Evolutionary conservation across 129 eudicot genomes (phyloP).

Genomic region (Erigeron canadensis): DNA sequence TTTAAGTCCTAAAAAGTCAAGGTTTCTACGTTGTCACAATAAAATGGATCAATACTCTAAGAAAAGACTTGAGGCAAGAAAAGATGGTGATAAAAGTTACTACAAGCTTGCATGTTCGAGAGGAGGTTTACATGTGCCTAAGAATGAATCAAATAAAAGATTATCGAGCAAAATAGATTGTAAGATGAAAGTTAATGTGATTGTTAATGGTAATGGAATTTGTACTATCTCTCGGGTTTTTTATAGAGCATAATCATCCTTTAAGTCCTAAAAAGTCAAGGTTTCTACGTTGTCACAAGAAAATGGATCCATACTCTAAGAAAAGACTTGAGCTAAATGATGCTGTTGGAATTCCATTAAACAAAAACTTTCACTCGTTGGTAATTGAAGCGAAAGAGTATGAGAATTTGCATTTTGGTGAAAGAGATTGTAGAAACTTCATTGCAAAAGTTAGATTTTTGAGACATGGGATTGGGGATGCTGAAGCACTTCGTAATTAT

Average conservation of each 20-base stretch:
- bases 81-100: too few relatives aligned
- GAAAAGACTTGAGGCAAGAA: neutral
- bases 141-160: too few relatives aligned
- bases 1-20: too few relatives aligned
- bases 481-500: neutral
- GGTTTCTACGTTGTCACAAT: too few relatives aligned
- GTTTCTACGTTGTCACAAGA: too few relatives aligned
- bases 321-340: constrained; percentile 5
- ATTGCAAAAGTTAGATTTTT: neutral
- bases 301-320: too few relatives aligned
- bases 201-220: neutral
- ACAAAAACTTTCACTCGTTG: neutral
- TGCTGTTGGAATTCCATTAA: neutral
- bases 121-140: too few relatives aligned
- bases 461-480: neutral
- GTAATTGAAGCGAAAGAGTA: constrained; percentile 17
- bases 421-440: constrained; percentile 4
- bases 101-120: too few relatives aligned
- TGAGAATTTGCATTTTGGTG: constrained; percentile 1
- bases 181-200: constrained; percentile 2
- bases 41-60: neutral
- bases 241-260: too few relatives aligned
- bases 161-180: constrained; percentile 1
- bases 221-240: constrained; percentile 3
- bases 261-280: too few relatives aligned